Conservation (phyloP, 805 yeast genomes). For the Candida loeiensis region DNA sequence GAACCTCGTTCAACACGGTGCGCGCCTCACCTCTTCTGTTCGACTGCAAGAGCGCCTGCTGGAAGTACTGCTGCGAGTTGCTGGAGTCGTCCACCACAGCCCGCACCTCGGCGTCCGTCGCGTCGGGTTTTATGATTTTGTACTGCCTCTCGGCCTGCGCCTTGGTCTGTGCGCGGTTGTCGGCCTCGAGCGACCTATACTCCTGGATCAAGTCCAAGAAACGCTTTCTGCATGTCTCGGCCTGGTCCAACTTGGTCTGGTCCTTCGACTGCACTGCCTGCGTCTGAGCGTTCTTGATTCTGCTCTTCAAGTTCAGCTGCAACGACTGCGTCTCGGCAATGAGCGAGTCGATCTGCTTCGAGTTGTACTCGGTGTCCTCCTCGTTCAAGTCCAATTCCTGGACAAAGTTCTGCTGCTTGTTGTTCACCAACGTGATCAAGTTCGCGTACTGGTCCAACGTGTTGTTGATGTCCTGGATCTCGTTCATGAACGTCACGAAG, state of each 20-base stretch:
- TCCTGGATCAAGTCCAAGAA: constrained; percentile 84
- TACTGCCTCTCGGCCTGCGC: constrained; percentile 91
- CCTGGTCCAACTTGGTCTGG: constrained; percentile 82
- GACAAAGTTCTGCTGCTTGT: constrained; percentile 38
- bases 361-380: constrained; percentile 54
- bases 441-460: constrained; percentile 40
- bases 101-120: constrained; percentile 76
- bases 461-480: constrained; percentile 42
- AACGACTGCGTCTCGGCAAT: constrained; percentile 75
- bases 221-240: constrained; percentile 79
- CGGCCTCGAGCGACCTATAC: constrained; percentile 81
- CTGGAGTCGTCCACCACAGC: constrained; percentile 75
- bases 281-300: constrained; percentile 75
- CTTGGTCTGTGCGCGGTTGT: constrained; percentile 78
- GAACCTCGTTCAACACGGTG: constrained; percentile 92
- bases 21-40: constrained; percentile 93
- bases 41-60: constrained; percentile 83
- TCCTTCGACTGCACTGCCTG: constrained; percentile 57
- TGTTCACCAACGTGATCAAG: constrained; percentile 36
- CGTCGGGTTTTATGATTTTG: constrained; percentile 82
- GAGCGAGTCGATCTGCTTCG: constrained; percentile 72
- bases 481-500: constrained; percentile 44
- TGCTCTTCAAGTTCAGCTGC: constrained; percentile 68
- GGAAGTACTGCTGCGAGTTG: constrained; percentile 87
- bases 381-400: constrained; percentile 41